Evolutionary conservation across 805 yeast species (phyloP), one percentile per base, ranked within the genome.

Genomic region (Nakazawaea peltata): DNA sequence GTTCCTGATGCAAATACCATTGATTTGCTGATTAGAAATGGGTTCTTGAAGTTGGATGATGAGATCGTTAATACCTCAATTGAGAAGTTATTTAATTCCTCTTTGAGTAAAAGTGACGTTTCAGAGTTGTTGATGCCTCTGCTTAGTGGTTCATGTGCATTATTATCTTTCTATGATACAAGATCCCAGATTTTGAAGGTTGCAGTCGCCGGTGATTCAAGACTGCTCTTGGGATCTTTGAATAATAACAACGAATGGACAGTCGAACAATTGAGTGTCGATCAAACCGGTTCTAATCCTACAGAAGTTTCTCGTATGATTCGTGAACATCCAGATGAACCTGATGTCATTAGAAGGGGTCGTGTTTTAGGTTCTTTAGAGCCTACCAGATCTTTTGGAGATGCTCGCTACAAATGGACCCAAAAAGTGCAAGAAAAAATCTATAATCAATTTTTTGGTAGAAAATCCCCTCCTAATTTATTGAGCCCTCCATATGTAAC

Each of bases 311-410:
- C 77, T 17, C 71, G 96, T 44, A 73, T 92, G 39, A 71, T 78
- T 33, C 63, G 74, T 22, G 97, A 88, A 57, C 98, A 92, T 59
- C 98, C 98, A 1, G 79, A 78, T 41, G 97, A 90, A 57, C 81
- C 85, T 23, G 76, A 78, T 33, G 94, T 80, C 29, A 71, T 90
- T 24, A 69, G 82, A 44, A 75, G 84, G 42, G 98, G 97, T 4
- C 74, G 98, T 49, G 83, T 92, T 9, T 67, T 92, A 45, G 98
- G 98, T 0, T 77, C 92, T 9, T 69, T 92, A 43, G 97, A 92
- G 57, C 98, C 98, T 11, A 76, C 95, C 0, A 69, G 98, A 49
- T 95, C 97, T 1, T 92, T 92, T 65, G 98, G 98, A 32, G 98
- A 92, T 57, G 94, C 95, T 40, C 72, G 96, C 42, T 92, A 86